phyloP scores from a whole-genome alignment of 2,329 filamentous ascomycete species.

The Sordariomycetes sp. region DNA sequence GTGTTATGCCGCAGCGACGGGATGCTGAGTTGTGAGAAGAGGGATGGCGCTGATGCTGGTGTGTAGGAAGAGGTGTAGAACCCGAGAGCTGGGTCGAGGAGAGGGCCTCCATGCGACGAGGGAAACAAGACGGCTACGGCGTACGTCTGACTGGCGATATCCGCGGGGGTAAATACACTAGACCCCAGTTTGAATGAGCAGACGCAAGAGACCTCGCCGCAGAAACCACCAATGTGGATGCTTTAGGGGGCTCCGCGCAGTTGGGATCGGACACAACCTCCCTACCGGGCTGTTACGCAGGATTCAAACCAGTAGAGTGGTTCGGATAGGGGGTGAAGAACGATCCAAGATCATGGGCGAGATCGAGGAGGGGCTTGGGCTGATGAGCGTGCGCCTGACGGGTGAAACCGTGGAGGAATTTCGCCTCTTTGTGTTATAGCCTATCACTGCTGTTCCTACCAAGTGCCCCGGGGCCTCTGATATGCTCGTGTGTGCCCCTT shows the following conservation, averaged over 20 bases:
- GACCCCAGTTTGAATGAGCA: background rate
- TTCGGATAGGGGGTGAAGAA: background rate
- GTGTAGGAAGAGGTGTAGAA: background rate
- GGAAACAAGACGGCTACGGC: background rate
- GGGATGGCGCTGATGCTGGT: background rate
- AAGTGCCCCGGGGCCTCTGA: background rate
- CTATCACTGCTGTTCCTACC: background rate
- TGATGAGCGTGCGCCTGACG: background rate
- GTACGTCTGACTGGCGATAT: background rate
- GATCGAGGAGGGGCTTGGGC: background rate
- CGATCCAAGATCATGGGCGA: background rate
- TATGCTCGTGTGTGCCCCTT: background rate
- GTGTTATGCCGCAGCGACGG: no score
- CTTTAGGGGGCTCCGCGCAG: background rate
- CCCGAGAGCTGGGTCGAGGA: background rate
- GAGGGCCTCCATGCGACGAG: background rate
- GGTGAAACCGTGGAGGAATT: background rate
- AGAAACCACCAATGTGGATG: background rate
- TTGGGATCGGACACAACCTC: background rate
- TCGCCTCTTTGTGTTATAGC: background rate
- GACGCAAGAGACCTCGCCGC: background rate
- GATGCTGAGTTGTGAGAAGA: background rate
- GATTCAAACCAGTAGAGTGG: background rate
- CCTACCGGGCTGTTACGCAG: background rate
- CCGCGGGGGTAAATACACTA: background rate